These are phyloP conservation scores for Cladosporium cucumerinum DNA, from an alignment of 2,329 filamentous ascomycete genomes.

Conservation along the genomic window DNA sequence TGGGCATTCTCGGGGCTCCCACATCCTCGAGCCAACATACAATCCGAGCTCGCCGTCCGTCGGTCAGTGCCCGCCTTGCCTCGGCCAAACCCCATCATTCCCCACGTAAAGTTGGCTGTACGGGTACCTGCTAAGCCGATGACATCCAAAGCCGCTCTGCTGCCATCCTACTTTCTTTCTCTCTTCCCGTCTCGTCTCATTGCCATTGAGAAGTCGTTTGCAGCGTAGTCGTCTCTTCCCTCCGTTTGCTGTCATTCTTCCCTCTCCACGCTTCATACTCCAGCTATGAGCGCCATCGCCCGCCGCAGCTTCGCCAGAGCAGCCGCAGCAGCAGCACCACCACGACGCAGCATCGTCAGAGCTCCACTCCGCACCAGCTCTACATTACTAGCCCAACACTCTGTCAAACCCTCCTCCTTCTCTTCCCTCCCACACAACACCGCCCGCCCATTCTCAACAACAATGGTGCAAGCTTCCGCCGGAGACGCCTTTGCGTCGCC, in stretches of 20 bases:
- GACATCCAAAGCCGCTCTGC: background rate
- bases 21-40: background rate
- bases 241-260: background rate
- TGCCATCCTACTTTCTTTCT: background rate
- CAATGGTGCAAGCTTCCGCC: slow-evolving; percentile 29
- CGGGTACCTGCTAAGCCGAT: background rate
- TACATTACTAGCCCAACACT: slow-evolving; percentile 22
- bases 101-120: background rate
- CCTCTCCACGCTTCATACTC: background rate
- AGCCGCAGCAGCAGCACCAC: slow-evolving; percentile 21
- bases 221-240: background rate
- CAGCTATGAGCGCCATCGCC: slow-evolving; percentile 34
- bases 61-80: background rate
- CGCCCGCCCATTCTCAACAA: slow-evolving; percentile 31
- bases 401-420: slow-evolving; percentile 17
- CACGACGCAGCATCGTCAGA: slow-evolving; percentile 25
- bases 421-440: slow-evolving; percentile 17
- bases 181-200: background rate
- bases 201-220: slow-evolving; percentile 1
- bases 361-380: slow-evolving; percentile 30
- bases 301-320: slow-evolving; percentile 39
- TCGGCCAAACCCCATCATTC: background rate
- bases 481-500: slow-evolving; percentile 31
- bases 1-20: background rate
- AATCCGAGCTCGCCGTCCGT: background rate